Percentiles rank a stretch among this genome's conserved stretches.
Evolutionary conservation across 129 eudicot species (phyloP).

Genomic region (Lonicera japonica): DNA sequence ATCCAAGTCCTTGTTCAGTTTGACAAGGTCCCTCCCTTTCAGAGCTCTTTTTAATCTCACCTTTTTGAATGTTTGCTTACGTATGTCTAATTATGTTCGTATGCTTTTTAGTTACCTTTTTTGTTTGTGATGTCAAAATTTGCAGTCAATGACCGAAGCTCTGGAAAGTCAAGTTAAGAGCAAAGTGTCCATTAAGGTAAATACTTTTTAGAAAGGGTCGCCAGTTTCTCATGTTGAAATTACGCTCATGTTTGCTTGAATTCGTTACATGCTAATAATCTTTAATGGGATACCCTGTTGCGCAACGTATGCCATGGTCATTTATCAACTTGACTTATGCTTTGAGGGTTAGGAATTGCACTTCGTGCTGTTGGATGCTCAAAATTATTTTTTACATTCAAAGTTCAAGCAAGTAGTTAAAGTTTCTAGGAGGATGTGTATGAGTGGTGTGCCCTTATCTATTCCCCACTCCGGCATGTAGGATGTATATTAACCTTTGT

Average conservation of each 20-base stretch:
- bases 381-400: no score
- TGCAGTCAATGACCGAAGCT: conserved; percentile 91
- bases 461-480: no score
- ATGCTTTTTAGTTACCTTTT: neutral
- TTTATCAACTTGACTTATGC: no score
- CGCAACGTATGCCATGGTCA: no score
- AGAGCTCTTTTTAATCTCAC: conserved; percentile 2
- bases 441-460: no score
- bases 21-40: conserved; percentile 54
- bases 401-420: no score
- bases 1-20: conserved; percentile 95
- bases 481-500: no score
- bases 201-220: neutral
- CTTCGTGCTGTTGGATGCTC: no score
- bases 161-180: conserved; percentile 77
- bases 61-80: neutral
- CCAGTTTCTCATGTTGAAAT: neutral
- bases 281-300: no score
- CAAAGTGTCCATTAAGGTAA: conserved; percentile 77
- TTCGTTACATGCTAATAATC: neutral
- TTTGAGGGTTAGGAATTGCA: no score
- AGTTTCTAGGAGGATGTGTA: no score
- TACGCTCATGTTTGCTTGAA: neutral
- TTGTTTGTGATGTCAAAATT: conserved; percentile 12
- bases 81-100: neutral